Evolutionary conservation across 2,329 filamentous ascomycete species (phyloP), one percentile per base, ranked within the genome.

Genomic region (Fusarium sp.): DNA sequence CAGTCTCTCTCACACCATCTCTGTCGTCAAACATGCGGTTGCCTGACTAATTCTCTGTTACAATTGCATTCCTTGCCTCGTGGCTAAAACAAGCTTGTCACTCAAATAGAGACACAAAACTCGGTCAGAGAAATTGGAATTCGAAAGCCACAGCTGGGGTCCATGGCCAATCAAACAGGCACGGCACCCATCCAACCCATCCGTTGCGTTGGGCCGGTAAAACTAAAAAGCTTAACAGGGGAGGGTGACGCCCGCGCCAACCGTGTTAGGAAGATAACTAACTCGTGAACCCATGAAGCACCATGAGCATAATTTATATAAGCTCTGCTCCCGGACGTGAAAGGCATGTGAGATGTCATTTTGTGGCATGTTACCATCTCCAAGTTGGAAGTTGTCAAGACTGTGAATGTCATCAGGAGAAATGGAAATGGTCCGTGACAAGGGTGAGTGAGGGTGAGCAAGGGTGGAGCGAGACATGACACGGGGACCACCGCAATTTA

Each of bases 401-500:
- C 41, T 48, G 36, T 4, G 35, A 37, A 53, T 61, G 47, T 46
- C 56, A 47, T 21, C 35, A n/a, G 17, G 31, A 41, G 18, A 40
- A 27, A 29, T 31, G 29, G 29, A 4, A 11, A 31, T 10, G 10
- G 6, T 27, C 25, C n/a, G 25, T 25, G 25, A 25, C 23, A 29
- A 7, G 27, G 27, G 11, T 29, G 6, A 18, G 27, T 25, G 23
- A n/a, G n/a, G n/a, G n/a, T n/a, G n/a, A n/a, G n/a, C n/a, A n/a
- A n/a, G n/a, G n/a, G n/a, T n/a, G n/a, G n/a, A n/a, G n/a, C n/a
- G 23, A 25, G 25, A 25, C 25, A n/a, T 39, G n/a, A 37, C 49
- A 56, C 20, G 41, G 39, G 21, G 46, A 17, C 13, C 14, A 25
- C 58, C 58, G 25, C 18, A 49, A 11, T 58, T 63, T 58, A 63